Conservation (phyloP, 2,329 filamentous ascomycete species). For the Stachybotrys chlorohalonatus region DNA sequence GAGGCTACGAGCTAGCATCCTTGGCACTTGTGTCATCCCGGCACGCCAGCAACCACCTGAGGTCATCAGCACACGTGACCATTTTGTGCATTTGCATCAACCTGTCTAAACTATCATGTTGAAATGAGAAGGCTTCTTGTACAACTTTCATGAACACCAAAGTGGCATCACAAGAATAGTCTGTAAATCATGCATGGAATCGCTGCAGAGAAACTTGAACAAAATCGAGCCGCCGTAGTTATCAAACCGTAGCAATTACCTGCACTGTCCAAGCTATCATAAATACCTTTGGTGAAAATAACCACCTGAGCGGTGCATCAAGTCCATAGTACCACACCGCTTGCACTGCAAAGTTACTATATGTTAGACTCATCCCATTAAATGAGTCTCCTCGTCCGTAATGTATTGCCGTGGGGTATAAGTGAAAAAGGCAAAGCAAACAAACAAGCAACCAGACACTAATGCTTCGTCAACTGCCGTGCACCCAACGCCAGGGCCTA, state of each 20-base stretch:
- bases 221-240: no score
- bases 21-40: conserved; percentile 1
- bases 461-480: neutral
- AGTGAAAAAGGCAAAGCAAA: neutral
- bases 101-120: no score
- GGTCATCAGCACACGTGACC: neutral
- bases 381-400: neutral
- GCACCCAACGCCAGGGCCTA: neutral
- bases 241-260: no score
- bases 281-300: no score
- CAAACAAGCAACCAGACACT: neutral
- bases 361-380: no score
- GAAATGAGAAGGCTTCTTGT: no score
- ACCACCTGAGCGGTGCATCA: no score
- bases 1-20: neutral
- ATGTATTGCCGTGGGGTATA: neutral
- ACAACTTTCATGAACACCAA: no score
- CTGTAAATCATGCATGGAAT: no score
- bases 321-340: neutral
- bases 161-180: no score
- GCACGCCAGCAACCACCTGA: neutral
- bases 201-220: no score
- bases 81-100: neutral
- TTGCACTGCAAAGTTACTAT: neutral
- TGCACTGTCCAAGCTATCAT: no score